Conservation (phyloP, 495 filamentous ascomycete genomes). For the Penicillium nucicola region DNA sequence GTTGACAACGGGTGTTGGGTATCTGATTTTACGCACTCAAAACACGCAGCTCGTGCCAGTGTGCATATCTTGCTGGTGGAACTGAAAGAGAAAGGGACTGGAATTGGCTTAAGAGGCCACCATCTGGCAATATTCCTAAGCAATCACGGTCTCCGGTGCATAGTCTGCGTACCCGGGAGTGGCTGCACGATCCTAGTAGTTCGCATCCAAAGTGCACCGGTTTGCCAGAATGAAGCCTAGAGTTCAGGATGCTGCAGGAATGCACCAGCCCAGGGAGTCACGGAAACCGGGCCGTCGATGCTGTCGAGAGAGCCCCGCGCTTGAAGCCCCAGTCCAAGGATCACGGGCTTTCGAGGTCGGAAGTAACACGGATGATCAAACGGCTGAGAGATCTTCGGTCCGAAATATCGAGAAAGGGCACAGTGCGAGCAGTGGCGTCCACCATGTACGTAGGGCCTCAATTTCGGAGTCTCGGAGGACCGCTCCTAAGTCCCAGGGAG, state of each 20-base stretch:
- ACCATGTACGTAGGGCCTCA: background rate
- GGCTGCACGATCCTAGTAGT: slow-evolving; percentile 31
- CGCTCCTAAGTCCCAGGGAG: background rate
- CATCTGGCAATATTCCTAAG: slow-evolving; percentile 30
- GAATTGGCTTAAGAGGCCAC: slow-evolving; percentile 23
- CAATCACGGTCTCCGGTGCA: slow-evolving; percentile 26
- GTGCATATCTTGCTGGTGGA: slow-evolving; percentile 14
- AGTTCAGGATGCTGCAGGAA: slow-evolving; percentile 5
- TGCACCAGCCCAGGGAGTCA: slow-evolving; percentile 12
- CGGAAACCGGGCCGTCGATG: slow-evolving; percentile 15
- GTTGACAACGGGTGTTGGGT: background rate
- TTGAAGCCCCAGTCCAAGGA: background rate
- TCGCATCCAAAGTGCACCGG: slow-evolving; percentile 20
- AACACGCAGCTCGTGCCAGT: slow-evolving; percentile 5
- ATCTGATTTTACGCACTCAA: slow-evolving; percentile 1
- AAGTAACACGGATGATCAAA: background rate
- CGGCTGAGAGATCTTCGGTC: background rate
- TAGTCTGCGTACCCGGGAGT: slow-evolving; percentile 32
- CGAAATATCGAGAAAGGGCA: background rate
- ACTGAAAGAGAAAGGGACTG: slow-evolving; percentile 16
- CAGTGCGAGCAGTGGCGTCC: background rate
- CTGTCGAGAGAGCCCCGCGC: background rate
- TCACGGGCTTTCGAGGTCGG: background rate
- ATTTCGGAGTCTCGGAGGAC: background rate
- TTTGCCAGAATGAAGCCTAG: slow-evolving; percentile 2